phyloP scores from a whole-genome alignment of 257 asterid genomes.

The Thymus quinquecostatus region DNA sequence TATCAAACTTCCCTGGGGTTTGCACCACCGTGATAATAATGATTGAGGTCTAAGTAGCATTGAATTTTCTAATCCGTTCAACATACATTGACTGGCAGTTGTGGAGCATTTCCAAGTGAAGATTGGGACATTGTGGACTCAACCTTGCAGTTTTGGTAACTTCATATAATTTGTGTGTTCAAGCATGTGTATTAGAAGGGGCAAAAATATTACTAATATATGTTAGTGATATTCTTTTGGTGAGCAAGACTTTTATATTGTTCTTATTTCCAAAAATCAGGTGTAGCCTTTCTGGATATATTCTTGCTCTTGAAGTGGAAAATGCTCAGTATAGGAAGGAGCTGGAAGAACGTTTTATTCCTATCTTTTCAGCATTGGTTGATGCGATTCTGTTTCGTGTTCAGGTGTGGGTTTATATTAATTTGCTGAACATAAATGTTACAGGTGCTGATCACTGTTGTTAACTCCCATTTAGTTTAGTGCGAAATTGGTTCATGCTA shows the following conservation, averaged over 20 bases:
- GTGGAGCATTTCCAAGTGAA: conserved; percentile 76
- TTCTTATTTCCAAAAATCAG: conserved; percentile 46
- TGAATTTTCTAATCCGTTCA: conserved; percentile 26
- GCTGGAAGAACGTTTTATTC: conserved; percentile 56
- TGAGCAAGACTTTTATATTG: conserved; percentile 26
- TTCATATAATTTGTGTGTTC: conserved; percentile 20
- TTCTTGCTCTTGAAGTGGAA: conserved; percentile 62
- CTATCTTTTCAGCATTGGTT: conserved; percentile 67
- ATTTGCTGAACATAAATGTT: background rate
- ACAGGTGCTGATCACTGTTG: conserved; percentile 9
- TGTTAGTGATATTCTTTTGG: background rate
- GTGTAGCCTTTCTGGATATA: conserved; percentile 78
- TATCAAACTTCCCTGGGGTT: conserved; percentile 7
- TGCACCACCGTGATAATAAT: background rate
- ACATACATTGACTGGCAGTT: conserved; percentile 52
- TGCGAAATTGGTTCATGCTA: background rate
- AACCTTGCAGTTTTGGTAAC: conserved; percentile 87
- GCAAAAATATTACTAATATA: background rate
- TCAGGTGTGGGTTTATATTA: conserved; percentile 56
- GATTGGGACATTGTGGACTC: conserved; percentile 94
- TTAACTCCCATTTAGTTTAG: background rate
- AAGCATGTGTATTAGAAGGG: background rate
- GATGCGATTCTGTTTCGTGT: conserved; percentile 80
- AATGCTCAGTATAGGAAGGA: conserved; percentile 51
- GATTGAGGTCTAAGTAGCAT: conserved; percentile 10